These are phyloP conservation scores for Perilla frutescens DNA, from an alignment of 257 asterid genomes.

Conservation along the genomic window DNA sequence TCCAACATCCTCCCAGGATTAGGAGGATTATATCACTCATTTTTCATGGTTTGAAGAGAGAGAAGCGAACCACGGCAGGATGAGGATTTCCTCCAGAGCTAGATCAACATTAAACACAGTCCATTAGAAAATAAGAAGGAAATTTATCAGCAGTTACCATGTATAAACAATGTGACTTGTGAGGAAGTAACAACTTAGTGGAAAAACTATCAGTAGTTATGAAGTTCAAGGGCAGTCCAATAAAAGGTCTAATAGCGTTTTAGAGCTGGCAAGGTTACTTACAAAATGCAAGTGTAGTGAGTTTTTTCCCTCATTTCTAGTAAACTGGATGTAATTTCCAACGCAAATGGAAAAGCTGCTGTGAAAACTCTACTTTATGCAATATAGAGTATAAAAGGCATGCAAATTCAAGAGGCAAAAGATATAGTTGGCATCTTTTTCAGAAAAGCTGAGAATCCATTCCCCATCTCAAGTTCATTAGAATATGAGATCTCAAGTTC, in stretches of 20 bases:
- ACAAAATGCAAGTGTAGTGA: background rate
- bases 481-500: background rate
- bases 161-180: background rate
- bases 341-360: background rate
- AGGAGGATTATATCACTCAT: background rate
- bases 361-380: background rate
- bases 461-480: background rate
- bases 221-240: background rate
- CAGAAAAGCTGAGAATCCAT: background rate
- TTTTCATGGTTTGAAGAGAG: background rate
- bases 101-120: background rate
- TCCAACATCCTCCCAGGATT: conserved; percentile 17
- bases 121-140: background rate
- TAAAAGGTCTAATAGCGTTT: too few relatives aligned
- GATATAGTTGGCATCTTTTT: background rate
- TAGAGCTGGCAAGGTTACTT: background rate
- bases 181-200: background rate
- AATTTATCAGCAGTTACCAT: too few relatives aligned
- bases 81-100: background rate
- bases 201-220: background rate
- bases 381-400: too few relatives aligned
- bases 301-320: too few relatives aligned
- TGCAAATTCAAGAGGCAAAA: background rate
- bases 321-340: background rate
- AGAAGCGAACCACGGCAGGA: background rate